A percentile compares a stretch with the other conserved stretches of the same genome.
Conservation (phyloP, 805 yeast species). For the Saccharomycopsis sp. region DNA sequence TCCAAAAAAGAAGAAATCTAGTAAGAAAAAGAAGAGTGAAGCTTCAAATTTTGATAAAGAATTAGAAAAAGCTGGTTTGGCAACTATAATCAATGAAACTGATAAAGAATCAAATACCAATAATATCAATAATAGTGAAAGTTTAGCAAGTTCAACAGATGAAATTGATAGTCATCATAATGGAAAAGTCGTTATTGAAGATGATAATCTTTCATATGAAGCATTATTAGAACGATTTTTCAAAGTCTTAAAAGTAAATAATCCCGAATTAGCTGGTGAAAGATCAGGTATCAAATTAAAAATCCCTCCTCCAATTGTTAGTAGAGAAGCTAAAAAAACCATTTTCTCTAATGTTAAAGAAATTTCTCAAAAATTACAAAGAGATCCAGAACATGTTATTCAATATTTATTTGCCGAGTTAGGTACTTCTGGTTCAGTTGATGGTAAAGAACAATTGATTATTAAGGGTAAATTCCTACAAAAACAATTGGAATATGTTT, state of each 20-base stretch:
- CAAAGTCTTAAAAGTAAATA: constrained; percentile 75
- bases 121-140: constrained; percentile 26
- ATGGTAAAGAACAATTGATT: constrained; percentile 93
- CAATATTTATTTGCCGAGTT: constrained; percentile 95
- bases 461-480: constrained; percentile 98
- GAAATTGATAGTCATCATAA: constrained; percentile 64
- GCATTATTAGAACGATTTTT: constrained; percentile 78
- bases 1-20: constrained; percentile 33
- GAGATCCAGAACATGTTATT: constrained; percentile 94
- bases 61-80: constrained; percentile 82
- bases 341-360: constrained; percentile 93
- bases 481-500: constrained; percentile 91
- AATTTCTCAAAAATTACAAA: constrained; percentile 85
- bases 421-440: constrained; percentile 99
- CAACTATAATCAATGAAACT: constrained; percentile 32
- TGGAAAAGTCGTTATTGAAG: no score
- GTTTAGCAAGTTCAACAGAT: no score
- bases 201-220: constrained; percentile 53
- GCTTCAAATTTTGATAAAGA: constrained; percentile 78
- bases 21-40: constrained; percentile 65
- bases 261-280: constrained; percentile 98
- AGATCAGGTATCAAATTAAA: constrained; percentile 84
- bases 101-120: constrained; percentile 11
- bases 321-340: constrained; percentile 98
- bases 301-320: constrained; percentile 95